Base-by-base conservation (phyloP, 257 asterid species). In the Salvia hispanica region DNA sequence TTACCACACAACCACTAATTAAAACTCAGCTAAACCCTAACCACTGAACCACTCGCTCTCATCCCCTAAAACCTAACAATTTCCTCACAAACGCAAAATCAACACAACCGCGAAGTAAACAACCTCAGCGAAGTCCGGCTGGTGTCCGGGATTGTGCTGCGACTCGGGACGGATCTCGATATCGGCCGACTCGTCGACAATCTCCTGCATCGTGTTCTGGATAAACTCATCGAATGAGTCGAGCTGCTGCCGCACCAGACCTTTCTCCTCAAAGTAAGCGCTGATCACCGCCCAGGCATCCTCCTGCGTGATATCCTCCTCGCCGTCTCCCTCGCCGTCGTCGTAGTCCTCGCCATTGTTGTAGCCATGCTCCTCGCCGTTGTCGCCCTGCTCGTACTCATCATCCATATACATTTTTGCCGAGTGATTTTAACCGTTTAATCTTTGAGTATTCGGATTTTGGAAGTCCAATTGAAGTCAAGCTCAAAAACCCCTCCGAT, bases 261-360 rank as follows among this genome's bases (percentile, higher is more conserved):
- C 99, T 73, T 93, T 93, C 78, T 88, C 97, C 72, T 93, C 99
- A 28, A 93, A 93, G 70, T 90, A 93, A 18, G 99, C 97, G 60
- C 98, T 93, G 64, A 93, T 93, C 0, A 93, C 99, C 0, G 99
- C 88, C 99, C 99, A 93, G 3, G 99, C 97, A 42, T 93, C 97
- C 67, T 93, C 99, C 83, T 93, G 99, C 10, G 96, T 86, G 6
- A 93, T 93, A 67, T 93, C 99, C 34, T 90, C 89, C 5, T 93
- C 90, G 3, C 80, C 94, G 31, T 76, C 90, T 2, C 80, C 94
- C 18, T 71, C 83, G 13, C 76, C 82, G 65, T 71, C 83, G 13
- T 77, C 82, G 65, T 82, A 70, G 16, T 82, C 90, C 34, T 78
- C 91, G 9, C 79, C 88, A 73, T 77, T 72, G 75, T 81, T 74